Conservation (phyloP, 331 rosid genomes). For the Arachis monticola region DNA sequence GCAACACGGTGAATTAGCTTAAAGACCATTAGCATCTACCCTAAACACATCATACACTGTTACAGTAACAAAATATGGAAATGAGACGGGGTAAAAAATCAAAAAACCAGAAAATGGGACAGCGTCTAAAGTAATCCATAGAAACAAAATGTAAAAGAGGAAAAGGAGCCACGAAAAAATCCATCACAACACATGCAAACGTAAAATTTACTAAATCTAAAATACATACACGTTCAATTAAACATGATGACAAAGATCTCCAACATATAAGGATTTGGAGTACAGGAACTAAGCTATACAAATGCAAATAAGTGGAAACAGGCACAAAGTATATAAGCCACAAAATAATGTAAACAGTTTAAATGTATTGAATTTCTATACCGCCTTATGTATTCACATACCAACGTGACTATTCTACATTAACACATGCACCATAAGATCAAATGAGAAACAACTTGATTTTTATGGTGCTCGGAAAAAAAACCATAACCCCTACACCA, state of each 20-base stretch:
- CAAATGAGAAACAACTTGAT: slow-evolving; percentile 62
- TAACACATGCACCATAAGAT: slow-evolving; percentile 69
- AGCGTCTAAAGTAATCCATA: neutral
- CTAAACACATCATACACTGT: neutral
- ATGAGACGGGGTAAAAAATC: too few species aligned
- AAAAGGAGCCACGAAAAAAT: slow-evolving; percentile 2
- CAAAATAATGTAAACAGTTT: slow-evolving; percentile 49
- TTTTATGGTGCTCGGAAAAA: slow-evolving; percentile 57
- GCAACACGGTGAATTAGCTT: neutral
- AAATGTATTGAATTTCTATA: slow-evolving; percentile 85
- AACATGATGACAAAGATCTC: slow-evolving; percentile 2
- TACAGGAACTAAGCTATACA: slow-evolving; percentile 16
- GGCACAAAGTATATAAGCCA: slow-evolving; percentile 33
- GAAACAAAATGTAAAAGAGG: neutral
- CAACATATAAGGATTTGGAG: slow-evolving; percentile 13
- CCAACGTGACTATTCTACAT: slow-evolving; percentile 71
- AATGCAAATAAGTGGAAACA: slow-evolving; percentile 7
- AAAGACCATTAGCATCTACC: slow-evolving; percentile 19
- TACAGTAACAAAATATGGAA: neutral
- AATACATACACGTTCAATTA: slow-evolving; percentile 13
- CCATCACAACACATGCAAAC: slow-evolving; percentile 10
- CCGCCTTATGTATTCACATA: slow-evolving; percentile 93
- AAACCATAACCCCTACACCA: slow-evolving; percentile 55
- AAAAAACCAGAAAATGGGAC: too few species aligned
- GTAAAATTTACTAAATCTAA: slow-evolving; percentile 1